A percentile compares a stretch with the other conserved stretches of the same genome.
phyloP scores from a whole-genome alignment of 345 rosid genomes.

The Arabis hirsuta region DNA sequence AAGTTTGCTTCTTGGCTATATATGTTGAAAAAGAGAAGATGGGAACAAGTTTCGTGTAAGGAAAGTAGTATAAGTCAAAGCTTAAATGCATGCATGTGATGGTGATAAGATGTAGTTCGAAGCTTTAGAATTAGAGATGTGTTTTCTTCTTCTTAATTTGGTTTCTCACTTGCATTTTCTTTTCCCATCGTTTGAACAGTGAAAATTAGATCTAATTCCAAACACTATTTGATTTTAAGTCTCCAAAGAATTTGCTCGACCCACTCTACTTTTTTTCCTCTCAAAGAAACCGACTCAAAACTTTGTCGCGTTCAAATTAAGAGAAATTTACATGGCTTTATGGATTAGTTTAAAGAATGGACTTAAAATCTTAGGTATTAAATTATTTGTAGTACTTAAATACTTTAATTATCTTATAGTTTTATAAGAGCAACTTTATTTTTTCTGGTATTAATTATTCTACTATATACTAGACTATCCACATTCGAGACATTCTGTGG shows the following conservation, averaged over 20 bases:
- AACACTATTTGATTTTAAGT: conserved; percentile 1
- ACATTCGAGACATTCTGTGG: too few species aligned
- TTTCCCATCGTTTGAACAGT: conserved; percentile 39
- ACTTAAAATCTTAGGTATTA: neutral
- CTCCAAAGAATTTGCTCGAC: conserved; percentile 11
- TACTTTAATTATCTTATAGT: neutral
- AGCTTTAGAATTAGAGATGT: conserved; percentile 31
- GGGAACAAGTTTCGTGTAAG: conserved; percentile 45
- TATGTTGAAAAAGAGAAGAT: conserved; percentile 26
- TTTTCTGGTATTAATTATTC: neutral
- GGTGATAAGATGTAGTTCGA: conserved; percentile 36
- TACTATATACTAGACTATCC: conserved; percentile 6
- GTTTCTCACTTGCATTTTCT: conserved; percentile 18
- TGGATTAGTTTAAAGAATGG: conserved; percentile 15
- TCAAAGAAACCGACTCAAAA: conserved; percentile 20
- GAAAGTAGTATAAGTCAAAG: conserved; percentile 45
- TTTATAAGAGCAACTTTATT: conserved; percentile 18
- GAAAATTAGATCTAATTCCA: conserved; percentile 37
- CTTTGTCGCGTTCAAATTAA: conserved; percentile 27
- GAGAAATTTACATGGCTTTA: neutral
- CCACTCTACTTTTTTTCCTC: neutral
- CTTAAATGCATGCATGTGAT: conserved; percentile 48
- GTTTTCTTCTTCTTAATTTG: conserved; percentile 33
- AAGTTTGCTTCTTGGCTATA: conserved; percentile 40
- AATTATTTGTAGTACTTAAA: neutral